These are phyloP conservation scores for Ogataea pini DNA, from an alignment of 805 yeast genomes.

Conservation along the genomic window DNA sequence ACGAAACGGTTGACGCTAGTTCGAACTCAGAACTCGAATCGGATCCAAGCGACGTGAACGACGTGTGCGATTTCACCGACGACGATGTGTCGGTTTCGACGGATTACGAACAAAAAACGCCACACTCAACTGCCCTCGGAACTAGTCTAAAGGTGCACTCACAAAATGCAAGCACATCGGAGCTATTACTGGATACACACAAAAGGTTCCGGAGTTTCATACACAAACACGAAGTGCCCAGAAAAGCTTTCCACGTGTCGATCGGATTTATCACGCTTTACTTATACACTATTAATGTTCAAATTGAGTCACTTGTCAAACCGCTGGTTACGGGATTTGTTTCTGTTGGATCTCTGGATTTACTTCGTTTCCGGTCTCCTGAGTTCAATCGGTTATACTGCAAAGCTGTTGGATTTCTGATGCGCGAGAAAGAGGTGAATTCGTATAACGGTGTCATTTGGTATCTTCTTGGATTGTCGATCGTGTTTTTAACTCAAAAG, in stretches of 20 bases:
- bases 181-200: conserved; percentile 30
- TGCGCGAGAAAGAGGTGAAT: conserved; percentile 80
- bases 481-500: conserved; percentile 69
- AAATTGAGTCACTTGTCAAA: conserved; percentile 55
- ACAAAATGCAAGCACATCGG: conserved; percentile 24
- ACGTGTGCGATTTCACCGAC: neutral
- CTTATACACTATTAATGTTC: conserved; percentile 64
- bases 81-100: conserved; percentile 20
- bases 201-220: conserved; percentile 32
- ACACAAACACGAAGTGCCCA: conserved; percentile 79
- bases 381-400: conserved; percentile 69
- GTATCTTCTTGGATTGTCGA: conserved; percentile 76
- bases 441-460: conserved; percentile 83
- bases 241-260: conserved; percentile 85
- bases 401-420: conserved; percentile 69
- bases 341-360: conserved; percentile 61
- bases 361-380: conserved; percentile 61
- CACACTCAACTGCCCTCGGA: conserved; percentile 2
- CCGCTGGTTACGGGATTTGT: conserved; percentile 59
- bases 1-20: conserved; percentile 19
- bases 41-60: conserved; percentile 17
- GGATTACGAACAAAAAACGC: conserved; percentile 10
- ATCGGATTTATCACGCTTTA: conserved; percentile 82
- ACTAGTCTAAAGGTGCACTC: neutral
- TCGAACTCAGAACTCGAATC: conserved; percentile 20